Evolutionary conservation across 2,329 filamentous ascomycete species (phyloP).

Genomic region (Kalaharituber pfeilii): DNA sequence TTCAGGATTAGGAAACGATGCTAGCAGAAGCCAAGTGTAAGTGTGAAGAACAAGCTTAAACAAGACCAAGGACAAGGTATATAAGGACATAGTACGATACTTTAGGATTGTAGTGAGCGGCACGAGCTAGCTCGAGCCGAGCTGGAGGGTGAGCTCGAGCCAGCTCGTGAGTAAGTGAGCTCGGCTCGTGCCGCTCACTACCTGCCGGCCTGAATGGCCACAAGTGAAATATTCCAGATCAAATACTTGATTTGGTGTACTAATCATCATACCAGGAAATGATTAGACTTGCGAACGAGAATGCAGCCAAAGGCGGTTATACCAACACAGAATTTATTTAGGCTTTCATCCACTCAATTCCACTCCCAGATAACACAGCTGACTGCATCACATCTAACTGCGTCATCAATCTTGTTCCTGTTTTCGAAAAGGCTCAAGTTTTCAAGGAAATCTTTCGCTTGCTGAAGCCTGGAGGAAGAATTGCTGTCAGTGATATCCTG

Average conservation of each 20-base stretch:
- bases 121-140: too few species aligned
- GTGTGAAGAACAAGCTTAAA: too few species aligned
- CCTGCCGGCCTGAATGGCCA: slow-evolving; percentile 5
- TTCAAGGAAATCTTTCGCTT: slow-evolving; percentile 43
- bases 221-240: neutral
- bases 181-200: too few species aligned
- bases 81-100: too few species aligned
- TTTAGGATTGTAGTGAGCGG: too few species aligned
- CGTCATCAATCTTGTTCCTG: slow-evolving; percentile 42
- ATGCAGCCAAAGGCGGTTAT: slow-evolving; percentile 28
- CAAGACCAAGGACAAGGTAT: too few species aligned
- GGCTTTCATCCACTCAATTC: slow-evolving; percentile 17
- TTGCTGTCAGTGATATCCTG: slow-evolving; percentile 45
- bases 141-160: too few species aligned
- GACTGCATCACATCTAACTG: slow-evolving; percentile 48
- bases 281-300: slow-evolving; percentile 34
- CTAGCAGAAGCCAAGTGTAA: too few species aligned
- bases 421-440: slow-evolving; percentile 35
- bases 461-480: slow-evolving; percentile 38
- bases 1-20: too few species aligned
- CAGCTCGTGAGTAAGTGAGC: too few species aligned
- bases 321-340: slow-evolving; percentile 37
- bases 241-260: neutral
- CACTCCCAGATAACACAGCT: slow-evolving; percentile 28
- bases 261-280: slow-evolving; percentile 32